Percentiles rank a stretch among this genome's conserved stretches.
These are phyloP conservation scores for Gentiana straminea DNA, from an alignment of 257 asterid species.

Conservation along the genomic window DNA sequence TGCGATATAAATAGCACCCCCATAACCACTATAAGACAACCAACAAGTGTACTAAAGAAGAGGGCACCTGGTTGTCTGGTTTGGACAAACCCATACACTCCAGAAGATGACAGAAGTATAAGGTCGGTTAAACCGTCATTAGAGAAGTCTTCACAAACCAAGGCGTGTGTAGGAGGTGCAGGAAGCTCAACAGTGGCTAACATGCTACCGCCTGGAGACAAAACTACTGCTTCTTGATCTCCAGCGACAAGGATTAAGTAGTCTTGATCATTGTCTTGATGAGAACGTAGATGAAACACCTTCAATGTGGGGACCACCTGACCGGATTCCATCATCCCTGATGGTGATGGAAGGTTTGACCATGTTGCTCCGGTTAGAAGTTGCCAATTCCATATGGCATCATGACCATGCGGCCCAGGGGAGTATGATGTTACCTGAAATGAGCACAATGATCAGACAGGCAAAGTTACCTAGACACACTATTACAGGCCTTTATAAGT, in stretches of 20 bases:
- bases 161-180: slow-evolving; percentile 75
- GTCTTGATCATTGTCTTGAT: slow-evolving; percentile 33
- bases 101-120: slow-evolving; percentile 63
- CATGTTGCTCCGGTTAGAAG: slow-evolving; percentile 77
- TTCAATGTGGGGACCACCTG: slow-evolving; percentile 70
- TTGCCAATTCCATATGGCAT: slow-evolving; percentile 92
- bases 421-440: slow-evolving; percentile 90
- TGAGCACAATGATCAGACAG: not conserved
- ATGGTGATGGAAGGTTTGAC: slow-evolving; percentile 90
- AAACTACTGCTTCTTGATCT: slow-evolving; percentile 74
- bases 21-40: slow-evolving; percentile 89
- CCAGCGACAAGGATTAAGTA: slow-evolving; percentile 89
- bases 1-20: slow-evolving; percentile 84
- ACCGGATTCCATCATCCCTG: slow-evolving; percentile 63
- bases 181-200: slow-evolving; percentile 65
- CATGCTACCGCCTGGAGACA: slow-evolving; percentile 82
- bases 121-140: slow-evolving; percentile 82
- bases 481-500: too few species aligned
- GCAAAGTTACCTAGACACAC: too few species aligned
- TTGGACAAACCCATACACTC: slow-evolving; percentile 90
- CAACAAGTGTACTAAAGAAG: slow-evolving; percentile 92
- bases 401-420: slow-evolving; percentile 88
- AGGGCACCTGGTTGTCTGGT: slow-evolving; percentile 97
- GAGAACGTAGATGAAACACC: slow-evolving; percentile 59
- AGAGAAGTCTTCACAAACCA: slow-evolving; percentile 75